Conservation (phyloP, 768 basidiomycete species). For the Amanita fuliginea region DNA sequence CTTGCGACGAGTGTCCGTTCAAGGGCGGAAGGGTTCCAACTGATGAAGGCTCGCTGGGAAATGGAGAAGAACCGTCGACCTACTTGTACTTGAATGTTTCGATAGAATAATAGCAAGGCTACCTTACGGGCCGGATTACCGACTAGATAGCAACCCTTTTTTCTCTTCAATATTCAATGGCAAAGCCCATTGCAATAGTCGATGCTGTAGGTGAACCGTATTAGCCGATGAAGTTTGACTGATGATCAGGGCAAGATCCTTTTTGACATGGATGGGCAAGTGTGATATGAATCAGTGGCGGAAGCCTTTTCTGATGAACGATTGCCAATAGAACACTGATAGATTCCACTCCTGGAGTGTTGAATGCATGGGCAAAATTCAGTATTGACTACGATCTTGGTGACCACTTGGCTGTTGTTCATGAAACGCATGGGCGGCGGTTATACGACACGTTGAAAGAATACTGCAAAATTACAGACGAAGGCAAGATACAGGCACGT, state of each 20-base stretch:
- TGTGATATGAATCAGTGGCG: background rate
- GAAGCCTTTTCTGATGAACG: background rate
- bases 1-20: slow-evolving; percentile 43
- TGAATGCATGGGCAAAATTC: slow-evolving; percentile 68
- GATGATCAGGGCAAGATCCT: slow-evolving; percentile 32
- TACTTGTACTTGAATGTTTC: background rate
- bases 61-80: slow-evolving; percentile 36
- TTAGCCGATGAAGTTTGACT: background rate
- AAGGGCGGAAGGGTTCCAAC: slow-evolving; percentile 53
- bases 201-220: slow-evolving; percentile 35
- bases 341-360: slow-evolving; percentile 80
- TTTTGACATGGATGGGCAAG: slow-evolving; percentile 64
- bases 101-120: background rate
- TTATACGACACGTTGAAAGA: slow-evolving; percentile 66
- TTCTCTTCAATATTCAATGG: background rate
- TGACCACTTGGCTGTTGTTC: slow-evolving; percentile 33
- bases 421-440: slow-evolving; percentile 66
- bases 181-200: slow-evolving; percentile 23
- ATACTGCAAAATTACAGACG: slow-evolving; percentile 52
- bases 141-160: background rate
- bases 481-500: slow-evolving; percentile 43
- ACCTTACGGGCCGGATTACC: background rate
- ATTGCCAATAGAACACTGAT: slow-evolving; percentile 50
- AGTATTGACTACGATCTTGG: slow-evolving; percentile 48
- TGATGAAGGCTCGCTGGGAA: slow-evolving; percentile 71